phyloP scores from a whole-genome alignment of 441 rosid genomes.

The Erodium moschatum region DNA sequence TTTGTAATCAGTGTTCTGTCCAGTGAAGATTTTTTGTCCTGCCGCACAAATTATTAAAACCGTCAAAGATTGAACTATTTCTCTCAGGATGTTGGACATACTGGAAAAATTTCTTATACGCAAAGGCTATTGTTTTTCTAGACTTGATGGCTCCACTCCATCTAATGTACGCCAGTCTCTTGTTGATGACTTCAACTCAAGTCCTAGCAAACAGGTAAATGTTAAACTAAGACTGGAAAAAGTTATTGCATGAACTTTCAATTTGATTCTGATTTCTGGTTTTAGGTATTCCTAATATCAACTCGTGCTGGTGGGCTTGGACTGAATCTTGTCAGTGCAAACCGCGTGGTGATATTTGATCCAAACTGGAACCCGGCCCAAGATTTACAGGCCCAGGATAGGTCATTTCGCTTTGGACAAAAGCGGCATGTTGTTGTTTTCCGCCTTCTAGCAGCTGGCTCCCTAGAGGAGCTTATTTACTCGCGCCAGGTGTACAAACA shows the following conservation, averaged over 20 bases:
- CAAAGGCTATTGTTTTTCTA: slow-evolving; percentile 73
- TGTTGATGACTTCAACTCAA: slow-evolving; percentile 79
- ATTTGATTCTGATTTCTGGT: slow-evolving; percentile 1
- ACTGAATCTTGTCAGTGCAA: slow-evolving; percentile 88
- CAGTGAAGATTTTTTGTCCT: too few relatives aligned
- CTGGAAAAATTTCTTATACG: slow-evolving; percentile 79
- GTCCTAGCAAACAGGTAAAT: slow-evolving; percentile 84
- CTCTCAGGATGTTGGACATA: slow-evolving; percentile 78
- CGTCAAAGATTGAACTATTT: slow-evolving; percentile 18
- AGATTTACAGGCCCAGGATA: slow-evolving; percentile 93
- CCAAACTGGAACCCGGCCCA: slow-evolving; percentile 97
- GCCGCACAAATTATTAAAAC: too few relatives aligned
- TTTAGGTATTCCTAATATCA: slow-evolving; percentile 87
- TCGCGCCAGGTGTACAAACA: slow-evolving; percentile 93
- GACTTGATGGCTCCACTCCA: slow-evolving; percentile 95
- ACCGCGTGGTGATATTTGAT: slow-evolving; percentile 90
- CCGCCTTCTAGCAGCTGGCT: slow-evolving; percentile 88
- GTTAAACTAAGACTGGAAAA: slow-evolving; percentile 5
- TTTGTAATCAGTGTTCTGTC: too few relatives aligned
- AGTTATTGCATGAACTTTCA: slow-evolving; percentile 9
- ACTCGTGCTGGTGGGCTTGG: slow-evolving; percentile 98
- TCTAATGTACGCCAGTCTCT: slow-evolving; percentile 66
- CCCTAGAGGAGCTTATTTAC: slow-evolving; percentile 84
- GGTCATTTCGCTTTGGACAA: slow-evolving; percentile 95
- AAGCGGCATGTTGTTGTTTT: slow-evolving; percentile 88